phyloP scores from a whole-genome alignment of 257 asterid genomes.

The Solanum pimpinellifolium region DNA sequence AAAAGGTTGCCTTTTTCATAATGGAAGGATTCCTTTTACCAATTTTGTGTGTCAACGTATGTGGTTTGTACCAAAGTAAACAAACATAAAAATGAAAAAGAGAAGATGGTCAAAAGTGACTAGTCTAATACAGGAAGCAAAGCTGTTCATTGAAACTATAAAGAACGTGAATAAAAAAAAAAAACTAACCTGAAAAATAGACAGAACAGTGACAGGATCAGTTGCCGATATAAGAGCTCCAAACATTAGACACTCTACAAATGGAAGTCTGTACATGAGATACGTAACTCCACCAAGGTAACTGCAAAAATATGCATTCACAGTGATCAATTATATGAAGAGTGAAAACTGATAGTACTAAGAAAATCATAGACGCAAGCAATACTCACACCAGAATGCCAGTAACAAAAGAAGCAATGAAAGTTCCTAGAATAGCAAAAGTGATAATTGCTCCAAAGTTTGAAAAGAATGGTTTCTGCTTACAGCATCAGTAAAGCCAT shows the following conservation, averaged over 20 bases:
- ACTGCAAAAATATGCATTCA: slow-evolving; percentile 32
- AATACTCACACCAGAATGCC: slow-evolving; percentile 86
- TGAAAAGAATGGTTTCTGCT: slow-evolving; percentile 96
- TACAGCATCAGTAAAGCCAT: slow-evolving; percentile 9
- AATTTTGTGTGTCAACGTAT: neutral
- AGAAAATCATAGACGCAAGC: neutral
- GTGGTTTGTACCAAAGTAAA: neutral
- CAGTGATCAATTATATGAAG: neutral
- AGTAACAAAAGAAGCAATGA: slow-evolving; percentile 81
- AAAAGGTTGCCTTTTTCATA: neutral
- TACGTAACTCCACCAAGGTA: slow-evolving; percentile 73
- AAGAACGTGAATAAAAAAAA: neutral
- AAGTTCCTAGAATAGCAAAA: slow-evolving; percentile 83
- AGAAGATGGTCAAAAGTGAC: neutral
- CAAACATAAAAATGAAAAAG: neutral
- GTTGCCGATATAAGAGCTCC: slow-evolving; percentile 99
- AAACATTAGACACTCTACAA: slow-evolving; percentile 95
- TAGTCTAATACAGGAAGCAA: neutral
- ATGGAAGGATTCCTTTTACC: neutral
- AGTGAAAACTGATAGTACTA: neutral
- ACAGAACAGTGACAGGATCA: slow-evolving; percentile 95
- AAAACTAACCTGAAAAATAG: slow-evolving; percentile 79
- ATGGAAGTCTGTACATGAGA: slow-evolving; percentile 89
- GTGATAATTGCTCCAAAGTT: slow-evolving; percentile 96
- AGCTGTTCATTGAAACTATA: neutral